Conservation (phyloP, 805 yeast genomes). For the Candida yuanshanica region DNA sequence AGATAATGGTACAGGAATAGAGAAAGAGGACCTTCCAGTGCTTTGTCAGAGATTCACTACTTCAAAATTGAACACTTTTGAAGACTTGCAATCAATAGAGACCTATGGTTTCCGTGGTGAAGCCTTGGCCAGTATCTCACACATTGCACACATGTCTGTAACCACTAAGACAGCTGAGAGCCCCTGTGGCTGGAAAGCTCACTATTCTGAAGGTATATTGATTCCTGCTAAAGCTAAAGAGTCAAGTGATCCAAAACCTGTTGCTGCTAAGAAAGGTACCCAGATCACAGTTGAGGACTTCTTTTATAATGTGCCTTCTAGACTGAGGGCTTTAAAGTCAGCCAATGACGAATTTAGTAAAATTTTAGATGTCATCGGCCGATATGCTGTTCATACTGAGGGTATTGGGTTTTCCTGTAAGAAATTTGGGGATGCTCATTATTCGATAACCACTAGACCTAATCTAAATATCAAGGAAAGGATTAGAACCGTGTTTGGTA, state of each 20-base stretch:
- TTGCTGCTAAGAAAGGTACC: constrained; percentile 88
- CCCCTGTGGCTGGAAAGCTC: constrained; percentile 64
- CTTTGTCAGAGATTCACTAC: constrained; percentile 93
- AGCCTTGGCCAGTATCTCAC: constrained; percentile 91
- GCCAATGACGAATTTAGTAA: constrained; percentile 69
- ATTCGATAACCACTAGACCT: constrained; percentile 55
- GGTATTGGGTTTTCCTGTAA: constrained; percentile 75
- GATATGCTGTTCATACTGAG: constrained; percentile 71
- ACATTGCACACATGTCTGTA: constrained; percentile 76
- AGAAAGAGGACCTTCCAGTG: constrained; percentile 62
- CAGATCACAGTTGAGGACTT: constrained; percentile 80
- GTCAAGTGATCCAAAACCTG: constrained; percentile 51
- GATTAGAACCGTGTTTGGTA: constrained; percentile 69
- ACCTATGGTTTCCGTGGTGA: constrained; percentile 97
- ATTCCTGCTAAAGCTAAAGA: constrained; percentile 35
- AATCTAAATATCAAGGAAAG: constrained; percentile 52
- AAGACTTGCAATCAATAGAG: constrained; percentile 62
- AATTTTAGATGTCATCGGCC: constrained; percentile 76
- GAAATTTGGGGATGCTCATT: constrained; percentile 69
- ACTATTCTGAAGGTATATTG: constrained; percentile 63
- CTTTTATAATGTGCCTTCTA: constrained; percentile 80
- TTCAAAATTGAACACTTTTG: constrained; percentile 69
- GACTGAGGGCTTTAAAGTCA: constrained; percentile 60
- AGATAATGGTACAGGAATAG: constrained; percentile 86
- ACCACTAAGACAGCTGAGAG: constrained; percentile 61